Evolutionary conservation across 768 basidiomycete genomes (phyloP).

Genomic region (Rhodotorula paludigena): DNA sequence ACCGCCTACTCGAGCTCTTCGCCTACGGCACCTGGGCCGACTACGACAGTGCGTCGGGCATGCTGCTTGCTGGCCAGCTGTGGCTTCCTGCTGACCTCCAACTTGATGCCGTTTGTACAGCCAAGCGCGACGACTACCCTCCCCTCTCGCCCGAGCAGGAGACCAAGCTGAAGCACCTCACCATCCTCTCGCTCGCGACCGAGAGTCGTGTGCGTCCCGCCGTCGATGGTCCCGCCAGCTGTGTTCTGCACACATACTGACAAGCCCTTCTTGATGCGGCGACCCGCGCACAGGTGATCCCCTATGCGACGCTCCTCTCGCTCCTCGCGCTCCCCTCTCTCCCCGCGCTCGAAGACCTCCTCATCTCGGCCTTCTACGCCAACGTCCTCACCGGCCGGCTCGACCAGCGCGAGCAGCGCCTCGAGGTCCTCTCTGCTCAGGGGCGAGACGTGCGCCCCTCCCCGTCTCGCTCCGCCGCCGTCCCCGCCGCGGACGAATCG

Average conservation of each 20-base stretch:
- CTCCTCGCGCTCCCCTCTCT: constrained; percentile 70
- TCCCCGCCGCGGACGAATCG: constrained; percentile 60
- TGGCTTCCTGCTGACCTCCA: not conserved
- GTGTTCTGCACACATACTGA: constrained; percentile 14
- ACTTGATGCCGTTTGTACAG: constrained; percentile 1
- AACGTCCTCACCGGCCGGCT: constrained; percentile 84
- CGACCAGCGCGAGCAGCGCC: constrained; percentile 81
- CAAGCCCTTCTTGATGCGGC: no score
- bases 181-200: constrained; percentile 76
- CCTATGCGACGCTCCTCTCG: constrained; percentile 67
- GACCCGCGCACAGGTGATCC: constrained; percentile 60
- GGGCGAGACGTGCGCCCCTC: constrained; percentile 74
- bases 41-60: constrained; percentile 60
- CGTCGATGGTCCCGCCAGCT: not conserved
- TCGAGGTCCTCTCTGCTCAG: constrained; percentile 88
- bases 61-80: not conserved
- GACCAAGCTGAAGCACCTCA: constrained; percentile 85
- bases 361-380: constrained; percentile 93
- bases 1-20: constrained; percentile 73
- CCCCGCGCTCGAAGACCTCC: constrained; percentile 88
- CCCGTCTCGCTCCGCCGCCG: constrained; percentile 40
- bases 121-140: constrained; percentile 70
- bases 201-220: constrained; percentile 53
- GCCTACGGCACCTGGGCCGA: constrained; percentile 81
- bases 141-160: constrained; percentile 66